phyloP scores from a whole-genome alignment of 2,329 filamentous ascomycete species.

The Claviceps sp. region DNA sequence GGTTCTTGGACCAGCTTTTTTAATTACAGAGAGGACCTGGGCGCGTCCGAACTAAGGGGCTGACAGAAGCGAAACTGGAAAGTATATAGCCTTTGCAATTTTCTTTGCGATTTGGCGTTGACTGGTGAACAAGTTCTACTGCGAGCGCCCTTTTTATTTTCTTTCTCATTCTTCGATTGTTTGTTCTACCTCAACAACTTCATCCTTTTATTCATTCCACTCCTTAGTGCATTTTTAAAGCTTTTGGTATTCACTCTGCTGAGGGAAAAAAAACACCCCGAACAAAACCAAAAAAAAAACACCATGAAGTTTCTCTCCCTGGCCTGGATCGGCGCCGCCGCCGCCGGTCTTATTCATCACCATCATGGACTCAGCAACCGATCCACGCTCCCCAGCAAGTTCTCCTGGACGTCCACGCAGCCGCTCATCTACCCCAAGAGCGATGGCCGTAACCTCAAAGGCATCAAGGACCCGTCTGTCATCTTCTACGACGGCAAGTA shows the following conservation, averaged over 20 bases:
- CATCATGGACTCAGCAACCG: not conserved
- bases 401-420: slow-evolving; percentile 1
- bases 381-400: not conserved
- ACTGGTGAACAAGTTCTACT: not conserved
- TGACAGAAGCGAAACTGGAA: no score
- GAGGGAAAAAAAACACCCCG: no score
- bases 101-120: not conserved
- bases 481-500: slow-evolving; percentile 42
- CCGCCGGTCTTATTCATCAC: not conserved
- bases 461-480: slow-evolving; percentile 48
- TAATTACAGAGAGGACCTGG: no score
- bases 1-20: no score
- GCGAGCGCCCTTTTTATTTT: not conserved
- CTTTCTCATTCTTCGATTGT: not conserved
- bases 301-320: not conserved
- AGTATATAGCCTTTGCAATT: not conserved
- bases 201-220: not conserved
- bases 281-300: not conserved
- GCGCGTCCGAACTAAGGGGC: no score
- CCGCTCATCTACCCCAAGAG: not conserved
- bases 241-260: not conserved
- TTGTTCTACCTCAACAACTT: not conserved
- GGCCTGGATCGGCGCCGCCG: not conserved
- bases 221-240: not conserved
- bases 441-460: not conserved